A percentile compares a stretch with the other conserved stretches of the same genome.
Evolutionary conservation across 192 early-diverging fungal genomes (phyloP).

Genomic region (Dimargaris xerosporica): DNA sequence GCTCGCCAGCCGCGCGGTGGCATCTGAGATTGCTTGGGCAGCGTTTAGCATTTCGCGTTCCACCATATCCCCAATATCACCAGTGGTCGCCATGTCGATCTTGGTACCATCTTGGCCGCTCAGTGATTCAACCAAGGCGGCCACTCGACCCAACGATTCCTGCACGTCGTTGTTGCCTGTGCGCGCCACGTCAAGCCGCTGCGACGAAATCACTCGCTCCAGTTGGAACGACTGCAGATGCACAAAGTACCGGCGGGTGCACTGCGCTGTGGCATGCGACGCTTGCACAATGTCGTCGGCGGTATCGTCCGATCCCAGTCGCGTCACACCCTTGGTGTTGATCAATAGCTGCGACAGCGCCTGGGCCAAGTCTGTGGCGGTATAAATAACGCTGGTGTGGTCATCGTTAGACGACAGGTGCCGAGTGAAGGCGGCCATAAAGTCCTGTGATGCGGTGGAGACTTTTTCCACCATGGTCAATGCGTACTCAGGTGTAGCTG

Average conservation of each 20-base stretch:
- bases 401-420: slow-evolving; percentile 39
- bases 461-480: slow-evolving; percentile 83
- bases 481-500: slow-evolving; percentile 80
- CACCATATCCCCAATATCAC: slow-evolving; percentile 81
- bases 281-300: slow-evolving; percentile 62
- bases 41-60: slow-evolving; percentile 89
- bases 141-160: slow-evolving; percentile 51
- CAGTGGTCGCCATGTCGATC: slow-evolving; percentile 34
- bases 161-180: slow-evolving; percentile 63
- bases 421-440: slow-evolving; percentile 34
- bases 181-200: slow-evolving; percentile 58
- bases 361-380: slow-evolving; percentile 66
- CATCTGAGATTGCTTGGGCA: slow-evolving; percentile 82
- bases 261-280: slow-evolving; percentile 45
- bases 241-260: slow-evolving; percentile 66
- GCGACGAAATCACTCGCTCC: slow-evolving; percentile 38
- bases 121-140: slow-evolving; percentile 61
- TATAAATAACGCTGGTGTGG: slow-evolving; percentile 70
- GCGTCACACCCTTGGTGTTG: slow-evolving; percentile 81
- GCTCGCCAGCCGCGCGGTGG: slow-evolving; percentile 61
- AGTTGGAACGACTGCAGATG: slow-evolving; percentile 67
- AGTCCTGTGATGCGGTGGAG: slow-evolving; percentile 45
- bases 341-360: slow-evolving; percentile 63
- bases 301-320: slow-evolving; percentile 67
- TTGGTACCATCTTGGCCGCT: slow-evolving; percentile 33